Percentiles rank a stretch among this genome's conserved stretches.
These are phyloP conservation scores for Hypomontagnella submonticulosa DNA, from an alignment of 495 filamentous ascomycete species.

Conservation along the genomic window DNA sequence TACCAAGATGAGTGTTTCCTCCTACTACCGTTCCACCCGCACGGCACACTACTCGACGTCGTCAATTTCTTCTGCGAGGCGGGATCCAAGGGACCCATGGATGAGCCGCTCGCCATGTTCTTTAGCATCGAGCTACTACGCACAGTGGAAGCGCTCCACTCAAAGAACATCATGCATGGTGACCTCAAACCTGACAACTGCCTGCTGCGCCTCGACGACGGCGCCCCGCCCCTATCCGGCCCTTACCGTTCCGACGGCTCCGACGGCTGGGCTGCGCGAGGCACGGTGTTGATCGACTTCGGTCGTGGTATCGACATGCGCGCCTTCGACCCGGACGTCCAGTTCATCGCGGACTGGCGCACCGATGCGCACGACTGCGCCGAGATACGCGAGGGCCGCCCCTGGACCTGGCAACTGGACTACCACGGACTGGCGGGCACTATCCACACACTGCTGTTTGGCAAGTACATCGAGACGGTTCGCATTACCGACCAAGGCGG, in stretches of 20 bases:
- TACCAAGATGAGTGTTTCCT: conserved; percentile 86
- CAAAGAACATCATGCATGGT: conserved; percentile 84
- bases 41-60: conserved; percentile 92
- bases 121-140: conserved; percentile 91
- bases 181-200: conserved; percentile 97
- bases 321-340: conserved; percentile 77
- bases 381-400: conserved; percentile 90
- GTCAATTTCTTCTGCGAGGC: conserved; percentile 87
- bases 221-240: conserved; percentile 55
- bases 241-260: conserved; percentile 76
- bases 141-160: conserved; percentile 87
- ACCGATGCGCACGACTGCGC: conserved; percentile 84
- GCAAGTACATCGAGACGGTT: conserved; percentile 90
- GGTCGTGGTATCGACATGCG: conserved; percentile 94
- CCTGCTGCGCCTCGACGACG: conserved; percentile 80
- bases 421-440: conserved; percentile 91
- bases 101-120: conserved; percentile 92
- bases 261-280: conserved; percentile 83
- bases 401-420: conserved; percentile 97
- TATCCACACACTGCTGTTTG: conserved; percentile 87
- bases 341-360: conserved; percentile 96
- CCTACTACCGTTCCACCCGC: conserved; percentile 84
- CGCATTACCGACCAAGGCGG: conserved; percentile 57
- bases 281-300: conserved; percentile 91
- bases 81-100: conserved; percentile 71